Evolutionary conservation across 2,329 filamentous ascomycete genomes (phyloP), one percentile per base, ranked within the genome.

Genomic region (Trichoderma sp.): DNA sequence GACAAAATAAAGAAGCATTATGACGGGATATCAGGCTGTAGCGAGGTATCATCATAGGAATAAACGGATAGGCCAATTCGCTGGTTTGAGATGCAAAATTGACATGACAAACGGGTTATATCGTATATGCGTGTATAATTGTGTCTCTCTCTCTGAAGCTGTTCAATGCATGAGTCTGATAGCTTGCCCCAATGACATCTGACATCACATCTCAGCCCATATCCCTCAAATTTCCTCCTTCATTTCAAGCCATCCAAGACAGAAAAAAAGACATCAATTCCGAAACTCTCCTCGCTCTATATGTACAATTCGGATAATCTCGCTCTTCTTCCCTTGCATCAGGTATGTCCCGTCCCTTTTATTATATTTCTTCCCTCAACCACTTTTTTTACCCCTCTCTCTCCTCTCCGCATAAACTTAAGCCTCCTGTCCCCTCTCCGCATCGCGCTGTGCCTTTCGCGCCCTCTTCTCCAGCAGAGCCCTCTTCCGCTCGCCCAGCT

Each of bases 391-490:
- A n/a, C n/a, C n/a, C n/a, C n/a, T n/a, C n/a, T n/a, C 16, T 32
- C 28, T 21, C 5, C 18, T 37, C 21, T 52, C 11, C 0, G 7
- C 5, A 59, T 28, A 60, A 60, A 55, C 2, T 63, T 34, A 65
- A 55, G 68, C 68, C 67, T 66, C 68, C 66, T 66, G 59, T 51
- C 26, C 49, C 46, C 67, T 59, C 60, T 72, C 71, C 11, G 75
- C 78, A 68, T 81, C 75, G 79, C 81, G 74, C 76, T 79, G 75
- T 37, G 79, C 81, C 77, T 81, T 90, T 81, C 93, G 86, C 79
- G 90, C 90, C 79, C 96, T 87, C 90, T 98, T 98, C 84, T 97
- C 94, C 69, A 98, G 83, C 73, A 99, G 86, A 68, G 85, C 81
- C 74, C 91, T 86, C 84, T 94, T 94, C 78, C 94, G 90, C 78